These are phyloP conservation scores for Anisodus acutangulus DNA, from an alignment of 257 asterid genomes.

Conservation along the genomic window DNA sequence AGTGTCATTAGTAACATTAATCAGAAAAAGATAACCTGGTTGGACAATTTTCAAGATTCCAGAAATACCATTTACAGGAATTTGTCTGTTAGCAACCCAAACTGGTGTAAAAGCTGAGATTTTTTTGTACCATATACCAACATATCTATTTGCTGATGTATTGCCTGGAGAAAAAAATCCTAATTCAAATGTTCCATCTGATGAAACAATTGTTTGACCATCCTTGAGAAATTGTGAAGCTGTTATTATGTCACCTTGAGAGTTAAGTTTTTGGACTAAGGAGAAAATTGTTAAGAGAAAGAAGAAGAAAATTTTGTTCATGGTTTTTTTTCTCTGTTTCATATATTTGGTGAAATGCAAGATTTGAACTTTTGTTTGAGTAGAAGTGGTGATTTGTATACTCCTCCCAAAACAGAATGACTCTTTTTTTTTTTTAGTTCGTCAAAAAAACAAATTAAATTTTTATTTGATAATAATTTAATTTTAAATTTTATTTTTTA, in stretches of 20 bases:
- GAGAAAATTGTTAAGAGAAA: conserved; percentile 20
- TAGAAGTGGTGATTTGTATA: not conserved
- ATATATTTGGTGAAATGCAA: not conserved
- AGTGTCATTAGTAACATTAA: conserved; percentile 24
- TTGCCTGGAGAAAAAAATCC: conserved; percentile 28
- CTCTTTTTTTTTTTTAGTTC: no score
- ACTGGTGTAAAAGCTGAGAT: conserved; percentile 31
- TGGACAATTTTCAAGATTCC: conserved; percentile 23
- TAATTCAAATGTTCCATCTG: conserved; percentile 31
- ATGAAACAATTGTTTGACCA: conserved; percentile 25
- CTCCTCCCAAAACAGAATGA: no score
- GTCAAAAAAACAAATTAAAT: no score
- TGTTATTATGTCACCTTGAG: conserved; percentile 8
- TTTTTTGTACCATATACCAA: conserved; percentile 34
- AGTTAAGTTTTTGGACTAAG: not conserved
- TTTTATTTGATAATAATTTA: no score
- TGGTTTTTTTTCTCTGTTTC: not conserved
- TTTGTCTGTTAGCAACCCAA: conserved; percentile 35
- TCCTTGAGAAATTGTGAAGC: conserved; percentile 12
- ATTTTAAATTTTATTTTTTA: no score
- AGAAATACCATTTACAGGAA: conserved; percentile 8
- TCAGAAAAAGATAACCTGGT: conserved; percentile 21
- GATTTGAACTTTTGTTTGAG: not conserved
- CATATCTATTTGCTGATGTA: not conserved
- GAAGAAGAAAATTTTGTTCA: not conserved